phyloP scores from a whole-genome alignment of 805 yeast genomes.

The Metschnikowia baotianmanensis region DNA sequence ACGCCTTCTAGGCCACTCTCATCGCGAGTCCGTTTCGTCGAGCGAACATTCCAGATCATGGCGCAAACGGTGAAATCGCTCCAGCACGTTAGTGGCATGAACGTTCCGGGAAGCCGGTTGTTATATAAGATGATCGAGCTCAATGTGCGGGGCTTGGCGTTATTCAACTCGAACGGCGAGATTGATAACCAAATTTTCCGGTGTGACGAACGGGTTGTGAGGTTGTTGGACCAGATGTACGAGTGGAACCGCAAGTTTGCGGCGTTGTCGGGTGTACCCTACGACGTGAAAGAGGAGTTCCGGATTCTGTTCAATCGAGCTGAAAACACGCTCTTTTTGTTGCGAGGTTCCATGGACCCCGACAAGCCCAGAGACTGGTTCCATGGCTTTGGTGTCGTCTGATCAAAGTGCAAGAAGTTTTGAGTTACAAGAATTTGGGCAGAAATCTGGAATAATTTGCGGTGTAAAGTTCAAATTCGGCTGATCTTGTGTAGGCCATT shows the following conservation, averaged over 20 bases:
- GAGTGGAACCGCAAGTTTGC: background rate
- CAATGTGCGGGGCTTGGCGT: background rate
- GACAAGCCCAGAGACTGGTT: too few species aligned
- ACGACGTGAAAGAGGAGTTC: conserved; percentile 1
- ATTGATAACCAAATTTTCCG: background rate
- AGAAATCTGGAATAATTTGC: too few species aligned
- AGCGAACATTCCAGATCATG: background rate
- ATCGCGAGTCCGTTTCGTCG: background rate
- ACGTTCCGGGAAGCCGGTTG: conserved; percentile 1
- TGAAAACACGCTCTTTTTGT: background rate
- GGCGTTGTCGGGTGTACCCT: background rate
- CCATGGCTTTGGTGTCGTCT: too few species aligned
- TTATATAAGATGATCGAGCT: conserved; percentile 4
- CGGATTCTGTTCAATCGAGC: conserved; percentile 1
- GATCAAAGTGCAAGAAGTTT: too few species aligned
- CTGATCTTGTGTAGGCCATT: too few species aligned
- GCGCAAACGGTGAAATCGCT: background rate
- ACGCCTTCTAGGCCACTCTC: background rate
- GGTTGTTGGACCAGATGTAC: background rate
- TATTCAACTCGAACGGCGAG: background rate
- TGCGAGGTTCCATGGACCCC: background rate
- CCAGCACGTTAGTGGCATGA: background rate
- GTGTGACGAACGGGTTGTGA: background rate
- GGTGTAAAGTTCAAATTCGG: too few species aligned
- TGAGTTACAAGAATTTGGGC: too few species aligned